Evolutionary conservation across 441 rosid genomes (phyloP), one percentile per base, ranked within the genome.

Genomic region (Jatropha multifida): DNA sequence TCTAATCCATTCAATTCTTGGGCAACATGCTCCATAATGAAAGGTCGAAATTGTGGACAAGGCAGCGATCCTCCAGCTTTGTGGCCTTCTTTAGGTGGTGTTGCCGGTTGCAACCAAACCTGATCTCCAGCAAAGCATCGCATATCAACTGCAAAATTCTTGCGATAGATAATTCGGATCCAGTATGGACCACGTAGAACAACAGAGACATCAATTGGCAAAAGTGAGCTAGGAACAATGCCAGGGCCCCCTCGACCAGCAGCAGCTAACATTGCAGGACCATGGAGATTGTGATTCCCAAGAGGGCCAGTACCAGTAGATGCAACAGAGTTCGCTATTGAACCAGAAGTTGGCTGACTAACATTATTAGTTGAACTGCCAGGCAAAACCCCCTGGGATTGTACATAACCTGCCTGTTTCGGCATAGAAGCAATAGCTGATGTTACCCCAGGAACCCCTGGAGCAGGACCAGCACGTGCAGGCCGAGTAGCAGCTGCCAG

Each of bases 41-140:
- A 96, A 75, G 99, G 98, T 79, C 99, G 92, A 81, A 96, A 96
- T 52, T 96, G 99, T n/a, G 99, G 99, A 82, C 99, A 96, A 20
- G 99, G 98, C 82, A 96, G 84, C 38, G 99, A 96, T 48, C 99
- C 98, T 77, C 99, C 98, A 81, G 85, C 84, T 10, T 94, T 88
- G 49, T 97, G 92, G 67, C 98, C 98, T 1, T 92, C 98, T 81
- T 87, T 90, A n/a, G 99, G 96, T 37, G 99, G 99, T 11, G 99
- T 92, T 74, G 99, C 98, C 17, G 99, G 99, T 76, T 96, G 99
- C 86, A 96, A 80, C 99, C 99, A 96, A 61, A 96, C 98, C 86
- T 94, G 98, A 82, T 96, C 99, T 76, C 99, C 99, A 78, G 98
- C 98, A 85, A 87, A 94, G 89, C 99, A 96, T 76, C 97, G 90